phyloP scores from a whole-genome alignment of 371 early-diverging fungal species.

The Apophysomyces ossiformis region DNA sequence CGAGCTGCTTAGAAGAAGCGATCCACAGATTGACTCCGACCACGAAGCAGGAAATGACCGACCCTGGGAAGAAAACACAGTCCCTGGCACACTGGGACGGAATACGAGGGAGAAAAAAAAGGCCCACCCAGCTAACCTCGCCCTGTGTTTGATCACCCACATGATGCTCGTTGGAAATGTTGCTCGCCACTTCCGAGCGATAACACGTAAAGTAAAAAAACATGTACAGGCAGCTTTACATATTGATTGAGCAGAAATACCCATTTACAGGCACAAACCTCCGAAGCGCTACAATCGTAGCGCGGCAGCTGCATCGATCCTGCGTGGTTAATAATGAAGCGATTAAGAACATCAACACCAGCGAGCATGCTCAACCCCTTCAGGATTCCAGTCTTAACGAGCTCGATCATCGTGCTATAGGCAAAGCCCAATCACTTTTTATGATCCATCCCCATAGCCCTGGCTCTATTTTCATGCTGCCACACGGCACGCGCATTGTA shows the following conservation, averaged over 20 bases:
- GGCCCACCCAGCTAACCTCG: background rate
- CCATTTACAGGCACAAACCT: too few species aligned
- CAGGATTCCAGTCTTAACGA: slow-evolving; percentile 25
- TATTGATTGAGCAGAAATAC: too few species aligned
- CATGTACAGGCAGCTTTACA: too few species aligned
- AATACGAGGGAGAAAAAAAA: background rate
- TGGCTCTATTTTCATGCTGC: slow-evolving; percentile 94
- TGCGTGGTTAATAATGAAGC: background rate
- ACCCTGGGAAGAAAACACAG: too few species aligned
- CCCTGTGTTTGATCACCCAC: background rate
- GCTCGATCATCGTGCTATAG: slow-evolving; percentile 97
- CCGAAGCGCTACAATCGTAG: too few species aligned
- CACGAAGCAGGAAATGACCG: too few species aligned
- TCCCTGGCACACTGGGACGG: too few species aligned
- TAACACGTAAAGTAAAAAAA: background rate
- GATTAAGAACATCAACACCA: background rate
- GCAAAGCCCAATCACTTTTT: slow-evolving; percentile 71
- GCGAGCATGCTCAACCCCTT: background rate
- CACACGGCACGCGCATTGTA: slow-evolving; percentile 92
- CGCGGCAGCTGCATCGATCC: background rate
- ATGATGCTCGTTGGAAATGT: background rate
- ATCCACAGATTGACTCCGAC: too few species aligned
- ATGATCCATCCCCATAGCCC: slow-evolving; percentile 86
- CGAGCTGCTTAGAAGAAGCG: too few species aligned
- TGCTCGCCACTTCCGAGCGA: background rate